phyloP scores from a whole-genome alignment of 371 early-diverging fungal species.

The Mucor racemosus region DNA sequence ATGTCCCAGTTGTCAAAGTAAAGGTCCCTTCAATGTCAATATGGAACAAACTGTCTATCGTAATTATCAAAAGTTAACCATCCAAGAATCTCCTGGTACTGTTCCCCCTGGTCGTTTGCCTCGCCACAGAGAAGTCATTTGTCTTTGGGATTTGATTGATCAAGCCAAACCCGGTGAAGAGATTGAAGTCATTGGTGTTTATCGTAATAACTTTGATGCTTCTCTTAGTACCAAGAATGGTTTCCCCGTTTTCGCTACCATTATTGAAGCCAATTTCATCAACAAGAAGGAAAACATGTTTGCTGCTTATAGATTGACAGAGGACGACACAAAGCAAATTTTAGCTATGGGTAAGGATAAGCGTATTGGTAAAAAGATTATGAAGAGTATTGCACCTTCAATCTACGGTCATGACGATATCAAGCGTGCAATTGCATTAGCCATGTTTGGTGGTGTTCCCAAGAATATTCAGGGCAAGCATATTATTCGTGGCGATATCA shows the following conservation, averaged over 20 bases:
- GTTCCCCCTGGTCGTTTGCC: constrained; percentile 98
- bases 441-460: constrained; percentile 97
- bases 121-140: constrained; percentile 93
- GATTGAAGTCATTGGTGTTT: constrained; percentile 97
- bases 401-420: constrained; percentile 99
- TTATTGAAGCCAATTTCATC: constrained; percentile 96
- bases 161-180: constrained; percentile 98
- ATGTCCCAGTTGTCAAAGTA: constrained; percentile 95
- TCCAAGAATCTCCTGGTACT: constrained; percentile 98
- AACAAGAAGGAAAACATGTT: constrained; percentile 88
- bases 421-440: constrained; percentile 95
- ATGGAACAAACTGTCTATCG: constrained; percentile 96
- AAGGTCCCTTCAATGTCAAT: constrained; percentile 93
- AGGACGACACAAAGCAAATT: constrained; percentile 93
- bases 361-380: constrained; percentile 84
- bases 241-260: constrained; percentile 97
- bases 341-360: constrained; percentile 80
- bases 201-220: constrained; percentile 94
- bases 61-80: constrained; percentile 97
- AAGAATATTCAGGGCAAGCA: constrained; percentile 95
- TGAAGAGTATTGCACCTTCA: constrained; percentile 97
- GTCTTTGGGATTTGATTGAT: constrained; percentile 98
- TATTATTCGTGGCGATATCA: constrained; percentile 98
- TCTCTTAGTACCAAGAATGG: constrained; percentile 93
- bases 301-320: constrained; percentile 84